Evolutionary conservation across 768 basidiomycete species (phyloP).

Genomic region (Hirschioporus abietinus): DNA sequence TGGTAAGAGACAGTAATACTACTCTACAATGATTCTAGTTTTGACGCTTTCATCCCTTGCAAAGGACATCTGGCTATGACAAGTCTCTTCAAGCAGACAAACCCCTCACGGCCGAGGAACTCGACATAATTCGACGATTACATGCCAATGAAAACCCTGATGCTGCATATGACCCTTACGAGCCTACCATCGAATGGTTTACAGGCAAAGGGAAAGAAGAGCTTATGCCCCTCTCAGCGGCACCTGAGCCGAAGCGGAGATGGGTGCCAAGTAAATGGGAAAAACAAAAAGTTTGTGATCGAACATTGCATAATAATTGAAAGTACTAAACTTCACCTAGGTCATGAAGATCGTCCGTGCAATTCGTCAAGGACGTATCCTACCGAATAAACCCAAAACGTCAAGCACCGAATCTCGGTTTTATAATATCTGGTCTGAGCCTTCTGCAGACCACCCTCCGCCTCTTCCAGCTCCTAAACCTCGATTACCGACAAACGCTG

Average conservation of each 20-base stretch:
- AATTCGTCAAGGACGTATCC: conserved; percentile 91
- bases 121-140: conserved; percentile 92
- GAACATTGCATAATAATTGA: not conserved
- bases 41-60: not conserved
- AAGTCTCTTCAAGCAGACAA: conserved; percentile 81
- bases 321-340: conserved; percentile 32
- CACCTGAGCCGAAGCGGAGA: conserved; percentile 92
- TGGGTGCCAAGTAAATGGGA: conserved; percentile 99
- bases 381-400: conserved; percentile 84
- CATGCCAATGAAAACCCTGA: conserved; percentile 91
- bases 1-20: conserved; percentile 50
- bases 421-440: conserved; percentile 87
- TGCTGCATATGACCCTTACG: conserved; percentile 84
- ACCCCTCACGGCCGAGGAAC: conserved; percentile 81
- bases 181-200: conserved; percentile 94
- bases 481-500: conserved; percentile 84
- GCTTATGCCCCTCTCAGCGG: conserved; percentile 85
- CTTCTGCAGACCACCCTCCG: conserved; percentile 69
- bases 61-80: conserved; percentile 90
- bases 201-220: conserved; percentile 94
- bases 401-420: conserved; percentile 58
- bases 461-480: conserved; percentile 92
- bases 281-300: conserved; percentile 79
- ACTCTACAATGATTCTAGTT: not conserved
- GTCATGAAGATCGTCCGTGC: conserved; percentile 99